These are phyloP conservation scores for Sphagnum tenellum DNA, from an alignment of 225 moss, liverwort and hornwort species.

Conservation along the genomic window DNA sequence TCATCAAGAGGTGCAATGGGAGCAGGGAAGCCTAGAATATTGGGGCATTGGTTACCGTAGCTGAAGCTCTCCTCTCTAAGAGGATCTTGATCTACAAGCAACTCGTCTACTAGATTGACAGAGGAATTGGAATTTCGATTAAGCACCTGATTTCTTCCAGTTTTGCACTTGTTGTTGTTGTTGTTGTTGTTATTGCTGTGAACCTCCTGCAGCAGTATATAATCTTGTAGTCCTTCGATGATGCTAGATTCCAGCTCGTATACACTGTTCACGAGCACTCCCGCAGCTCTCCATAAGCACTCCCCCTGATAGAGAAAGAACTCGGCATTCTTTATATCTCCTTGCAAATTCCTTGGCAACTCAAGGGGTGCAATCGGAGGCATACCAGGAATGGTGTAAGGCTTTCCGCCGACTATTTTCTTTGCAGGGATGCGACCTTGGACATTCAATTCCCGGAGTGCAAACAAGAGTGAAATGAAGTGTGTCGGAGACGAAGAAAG, in stretches of 20 bases:
- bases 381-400: constrained; percentile 21
- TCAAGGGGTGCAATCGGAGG: constrained; percentile 24
- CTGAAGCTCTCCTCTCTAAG: too few relatives aligned
- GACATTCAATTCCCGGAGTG: constrained; percentile 25
- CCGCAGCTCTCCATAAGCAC: constrained; percentile 16
- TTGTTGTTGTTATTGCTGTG: too few relatives aligned
- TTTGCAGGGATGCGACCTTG: constrained; percentile 19
- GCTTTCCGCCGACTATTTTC: neutral
- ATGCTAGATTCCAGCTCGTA: constrained; percentile 16
- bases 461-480: constrained; percentile 15
- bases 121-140: constrained; percentile 2
- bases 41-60: too few relatives aligned
- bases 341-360: constrained; percentile 28
- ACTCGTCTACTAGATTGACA: too few relatives aligned
- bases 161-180: too few relatives aligned
- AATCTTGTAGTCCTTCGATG: constrained; percentile 12
- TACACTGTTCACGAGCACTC: constrained; percentile 42
- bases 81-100: too few relatives aligned
- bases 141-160: neutral
- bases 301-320: constrained; percentile 26
- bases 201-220: too few relatives aligned
- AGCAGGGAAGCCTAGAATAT: too few relatives aligned
- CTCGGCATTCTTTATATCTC: neutral
- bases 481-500: too few relatives aligned
- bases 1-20: too few relatives aligned